phyloP scores from a whole-genome alignment of 1,139 yeast species.

The Wickerhamomyces sp. region DNA sequence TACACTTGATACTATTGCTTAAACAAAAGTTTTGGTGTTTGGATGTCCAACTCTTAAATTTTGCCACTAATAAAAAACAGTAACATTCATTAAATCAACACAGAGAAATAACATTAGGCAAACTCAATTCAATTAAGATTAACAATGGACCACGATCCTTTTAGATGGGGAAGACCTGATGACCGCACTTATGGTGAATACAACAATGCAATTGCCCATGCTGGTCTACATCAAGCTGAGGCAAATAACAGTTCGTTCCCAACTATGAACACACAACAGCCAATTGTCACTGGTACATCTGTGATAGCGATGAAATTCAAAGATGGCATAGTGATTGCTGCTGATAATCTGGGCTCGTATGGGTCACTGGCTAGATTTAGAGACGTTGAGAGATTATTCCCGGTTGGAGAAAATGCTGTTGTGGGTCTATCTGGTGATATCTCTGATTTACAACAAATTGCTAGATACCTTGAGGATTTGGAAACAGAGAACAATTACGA shows the following conservation, averaged over 20 bases:
- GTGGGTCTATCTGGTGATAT: conserved; percentile 96
- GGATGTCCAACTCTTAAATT: too few species aligned
- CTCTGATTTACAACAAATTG: conserved; percentile 85
- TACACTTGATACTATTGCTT: too few species aligned
- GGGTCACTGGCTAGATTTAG: conserved; percentile 89
- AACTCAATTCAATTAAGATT: not conserved
- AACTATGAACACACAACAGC: conserved; percentile 83
- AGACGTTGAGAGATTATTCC: conserved; percentile 77
- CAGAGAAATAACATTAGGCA: not conserved
- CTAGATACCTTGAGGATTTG: conserved; percentile 71
- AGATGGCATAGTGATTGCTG: conserved; percentile 90
- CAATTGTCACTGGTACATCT: conserved; percentile 94
- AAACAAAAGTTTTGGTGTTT: too few species aligned
- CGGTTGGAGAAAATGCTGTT: conserved; percentile 79
- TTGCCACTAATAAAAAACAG: conserved; percentile 2
- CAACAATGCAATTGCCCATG: conserved; percentile 65
- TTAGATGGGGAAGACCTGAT: conserved; percentile 92
- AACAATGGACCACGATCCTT: conserved; percentile 91
- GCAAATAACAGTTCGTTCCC: conserved; percentile 42
- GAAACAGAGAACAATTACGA: conserved; percentile 79
- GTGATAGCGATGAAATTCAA: conserved; percentile 88
- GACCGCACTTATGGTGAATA: conserved; percentile 77
- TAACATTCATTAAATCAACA: not conserved
- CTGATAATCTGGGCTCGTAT: conserved; percentile 90
- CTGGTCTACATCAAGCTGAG: conserved; percentile 30